Conservation (phyloP, 441 rosid species). For the Raphanus hybrid region DNA sequence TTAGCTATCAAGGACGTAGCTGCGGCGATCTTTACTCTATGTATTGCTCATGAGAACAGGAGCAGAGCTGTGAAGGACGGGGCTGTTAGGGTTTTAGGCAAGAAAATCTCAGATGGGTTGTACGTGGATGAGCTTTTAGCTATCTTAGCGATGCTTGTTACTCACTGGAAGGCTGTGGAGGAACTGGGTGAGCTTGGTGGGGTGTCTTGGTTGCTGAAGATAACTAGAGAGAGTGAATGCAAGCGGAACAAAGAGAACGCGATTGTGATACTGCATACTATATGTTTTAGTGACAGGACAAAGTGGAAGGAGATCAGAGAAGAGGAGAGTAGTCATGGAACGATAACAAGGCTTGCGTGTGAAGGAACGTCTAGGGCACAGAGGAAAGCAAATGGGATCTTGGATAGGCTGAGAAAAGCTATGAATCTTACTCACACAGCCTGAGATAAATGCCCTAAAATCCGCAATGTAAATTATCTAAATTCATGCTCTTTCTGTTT, state of each 20-base stretch:
- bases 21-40: conserved; percentile 83
- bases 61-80: conserved; percentile 84
- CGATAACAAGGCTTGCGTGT: conserved; percentile 76
- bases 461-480: conserved; percentile 58
- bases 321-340: conserved; percentile 65
- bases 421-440: conserved; percentile 87
- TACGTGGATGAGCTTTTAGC: conserved; percentile 86
- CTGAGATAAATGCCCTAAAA: conserved; percentile 42
- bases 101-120: conserved; percentile 63
- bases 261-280: conserved; percentile 71
- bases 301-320: conserved; percentile 77
- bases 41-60: conserved; percentile 78
- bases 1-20: conserved; percentile 84
- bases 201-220: conserved; percentile 73
- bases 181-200: conserved; percentile 78
- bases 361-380: conserved; percentile 92
- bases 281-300: conserved; percentile 74
- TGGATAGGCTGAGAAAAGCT: conserved; percentile 71
- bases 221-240: conserved; percentile 70
- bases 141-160: conserved; percentile 82
- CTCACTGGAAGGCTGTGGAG: conserved; percentile 71
- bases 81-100: conserved; percentile 68
- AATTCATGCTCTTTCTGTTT: background rate
- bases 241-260: conserved; percentile 89
- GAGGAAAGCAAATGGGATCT: conserved; percentile 82